phyloP scores from a whole-genome alignment of 164 flowering plant species.

The Liquidambar formosana region DNA sequence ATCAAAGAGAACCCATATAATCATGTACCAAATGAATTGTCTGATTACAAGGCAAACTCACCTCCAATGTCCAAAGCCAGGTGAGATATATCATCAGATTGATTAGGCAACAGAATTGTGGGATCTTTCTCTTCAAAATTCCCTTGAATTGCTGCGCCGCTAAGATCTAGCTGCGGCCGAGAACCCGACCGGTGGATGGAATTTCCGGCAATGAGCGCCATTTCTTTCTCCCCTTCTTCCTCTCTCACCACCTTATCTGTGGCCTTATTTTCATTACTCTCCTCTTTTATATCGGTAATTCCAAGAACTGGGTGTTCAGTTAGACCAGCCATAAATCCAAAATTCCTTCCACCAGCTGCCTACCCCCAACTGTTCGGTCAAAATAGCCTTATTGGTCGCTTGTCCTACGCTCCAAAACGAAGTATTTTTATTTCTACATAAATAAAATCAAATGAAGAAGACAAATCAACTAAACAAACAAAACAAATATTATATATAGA shows the following conservation, averaged over 20 bases:
- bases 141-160: conserved; percentile 90
- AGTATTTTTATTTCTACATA: background rate
- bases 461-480: background rate
- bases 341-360: conserved; percentile 2
- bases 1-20: background rate
- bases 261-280: conserved; percentile 4
- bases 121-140: conserved; percentile 88
- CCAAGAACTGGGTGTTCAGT: conserved; percentile 26
- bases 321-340: conserved; percentile 37
- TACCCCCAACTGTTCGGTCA: conserved; percentile 18
- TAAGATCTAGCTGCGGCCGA: conserved; percentile 85
- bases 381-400: conserved; percentile 16
- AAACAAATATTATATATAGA: no score
- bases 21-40: background rate
- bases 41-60: background rate
- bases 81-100: conserved; percentile 90
- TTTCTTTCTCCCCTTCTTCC: conserved; percentile 38
- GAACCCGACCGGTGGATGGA: conserved; percentile 76
- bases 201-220: conserved; percentile 47
- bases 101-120: conserved; percentile 88
- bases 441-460: background rate
- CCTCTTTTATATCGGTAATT: conserved; percentile 18
- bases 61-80: conserved; percentile 97
- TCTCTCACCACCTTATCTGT: conserved; percentile 19
- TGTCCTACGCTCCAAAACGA: background rate